phyloP scores from a whole-genome alignment of 805 yeast species.

The Schizosaccharomyces lindneri region DNA sequence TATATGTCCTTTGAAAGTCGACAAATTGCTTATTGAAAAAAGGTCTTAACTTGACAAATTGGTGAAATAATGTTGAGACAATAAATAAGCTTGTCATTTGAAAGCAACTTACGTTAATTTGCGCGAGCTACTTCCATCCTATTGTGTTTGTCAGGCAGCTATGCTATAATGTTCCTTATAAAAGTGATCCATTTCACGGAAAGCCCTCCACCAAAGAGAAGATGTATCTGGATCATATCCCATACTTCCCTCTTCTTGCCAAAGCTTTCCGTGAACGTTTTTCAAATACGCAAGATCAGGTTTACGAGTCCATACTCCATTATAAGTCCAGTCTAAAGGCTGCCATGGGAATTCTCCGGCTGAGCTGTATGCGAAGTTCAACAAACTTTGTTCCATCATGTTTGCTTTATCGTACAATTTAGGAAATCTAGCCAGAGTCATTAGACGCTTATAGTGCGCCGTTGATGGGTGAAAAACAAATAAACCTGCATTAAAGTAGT shows the following conservation, averaged over 20 bases:
- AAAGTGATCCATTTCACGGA: background rate
- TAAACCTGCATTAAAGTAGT: background rate
- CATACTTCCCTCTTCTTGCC: background rate
- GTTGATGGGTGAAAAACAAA: background rate
- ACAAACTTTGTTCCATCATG: slow-evolving; percentile 2
- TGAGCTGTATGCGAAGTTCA: background rate
- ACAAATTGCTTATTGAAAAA: too few species aligned
- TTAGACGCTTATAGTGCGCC: background rate
- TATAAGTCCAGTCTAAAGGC: background rate
- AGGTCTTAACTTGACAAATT: too few species aligned
- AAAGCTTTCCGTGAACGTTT: background rate
- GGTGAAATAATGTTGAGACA: too few species aligned
- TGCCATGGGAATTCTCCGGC: background rate
- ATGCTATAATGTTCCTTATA: background rate
- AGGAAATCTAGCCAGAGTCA: background rate
- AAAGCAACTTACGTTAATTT: too few species aligned
- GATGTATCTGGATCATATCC: background rate
- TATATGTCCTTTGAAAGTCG: too few species aligned
- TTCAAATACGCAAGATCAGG: background rate
- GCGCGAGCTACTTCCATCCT: background rate
- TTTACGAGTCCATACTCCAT: slow-evolving; percentile 1
- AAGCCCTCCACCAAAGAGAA: background rate
- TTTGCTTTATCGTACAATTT: background rate
- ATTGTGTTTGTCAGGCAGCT: background rate
- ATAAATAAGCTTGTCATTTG: too few species aligned